These are phyloP conservation scores for Isatis tinctoria DNA, from an alignment of 345 rosid genomes.

Conservation along the genomic window DNA sequence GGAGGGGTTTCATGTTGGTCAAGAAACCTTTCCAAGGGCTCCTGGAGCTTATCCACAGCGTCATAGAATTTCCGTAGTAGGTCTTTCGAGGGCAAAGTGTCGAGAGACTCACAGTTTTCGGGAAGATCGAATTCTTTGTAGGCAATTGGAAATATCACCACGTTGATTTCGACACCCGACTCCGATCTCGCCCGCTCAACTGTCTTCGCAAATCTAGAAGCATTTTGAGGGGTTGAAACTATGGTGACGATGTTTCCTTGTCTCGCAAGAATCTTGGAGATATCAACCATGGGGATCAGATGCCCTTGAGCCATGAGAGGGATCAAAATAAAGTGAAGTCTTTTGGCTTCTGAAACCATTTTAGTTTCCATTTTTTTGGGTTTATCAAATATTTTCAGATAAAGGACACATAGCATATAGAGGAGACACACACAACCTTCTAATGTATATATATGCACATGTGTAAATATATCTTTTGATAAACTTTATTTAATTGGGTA, in stretches of 20 bases:
- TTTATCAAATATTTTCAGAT: neutral
- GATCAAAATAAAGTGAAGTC: constrained; percentile 60
- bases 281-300: constrained; percentile 73
- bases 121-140: constrained; percentile 68
- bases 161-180: constrained; percentile 35
- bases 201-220: constrained; percentile 42
- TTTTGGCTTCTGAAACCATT: constrained; percentile 29
- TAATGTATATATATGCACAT: neutral
- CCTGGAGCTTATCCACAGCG: constrained; percentile 47
- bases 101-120: constrained; percentile 66
- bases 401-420: neutral
- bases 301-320: constrained; percentile 88
- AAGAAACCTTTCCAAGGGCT: constrained; percentile 52
- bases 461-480: neutral
- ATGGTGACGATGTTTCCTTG: constrained; percentile 55
- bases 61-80: constrained; percentile 47
- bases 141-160: constrained; percentile 48
- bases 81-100: constrained; percentile 52
- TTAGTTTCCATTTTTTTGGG: neutral
- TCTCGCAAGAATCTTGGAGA: constrained; percentile 52
- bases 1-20: constrained; percentile 38
- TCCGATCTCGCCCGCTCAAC: constrained; percentile 33
- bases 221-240: constrained; percentile 67
- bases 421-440: neutral
- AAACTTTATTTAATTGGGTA: neutral